phyloP scores from a whole-genome alignment of 352 stramenopile genomes.

The Globisporangium nunn region DNA sequence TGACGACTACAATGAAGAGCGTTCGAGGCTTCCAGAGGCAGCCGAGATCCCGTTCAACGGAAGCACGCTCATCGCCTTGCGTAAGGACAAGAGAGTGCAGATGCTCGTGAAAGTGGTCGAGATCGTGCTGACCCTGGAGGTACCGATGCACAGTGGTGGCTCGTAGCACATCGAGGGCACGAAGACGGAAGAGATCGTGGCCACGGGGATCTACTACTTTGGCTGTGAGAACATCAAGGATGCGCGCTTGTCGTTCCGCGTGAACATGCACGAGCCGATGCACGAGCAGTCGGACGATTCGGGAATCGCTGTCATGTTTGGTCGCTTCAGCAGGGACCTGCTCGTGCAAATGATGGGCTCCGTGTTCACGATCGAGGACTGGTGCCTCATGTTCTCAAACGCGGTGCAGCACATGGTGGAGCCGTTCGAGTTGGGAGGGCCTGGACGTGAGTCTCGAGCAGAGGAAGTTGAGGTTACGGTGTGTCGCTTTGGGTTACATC shows the following conservation, averaged over 20 bases:
- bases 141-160: slow-evolving; percentile 28
- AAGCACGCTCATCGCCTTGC: slow-evolving; percentile 1
- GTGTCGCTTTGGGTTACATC: no score
- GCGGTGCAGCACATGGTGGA: slow-evolving; percentile 34
- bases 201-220: slow-evolving; percentile 48
- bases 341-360: slow-evolving; percentile 21
- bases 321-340: slow-evolving; percentile 12
- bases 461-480: no score
- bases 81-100: slow-evolving; percentile 22
- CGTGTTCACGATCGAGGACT: slow-evolving; percentile 15
- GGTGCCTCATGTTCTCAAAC: slow-evolving; percentile 38
- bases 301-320: slow-evolving; percentile 24
- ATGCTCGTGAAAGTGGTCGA: slow-evolving; percentile 46
- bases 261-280: slow-evolving; percentile 17
- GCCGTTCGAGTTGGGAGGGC: slow-evolving; percentile 26
- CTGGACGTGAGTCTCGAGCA: no score
- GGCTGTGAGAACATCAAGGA: slow-evolving; percentile 35
- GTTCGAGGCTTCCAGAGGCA: slow-evolving; percentile 10
- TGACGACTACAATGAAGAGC: slow-evolving; percentile 8
- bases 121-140: slow-evolving; percentile 36
- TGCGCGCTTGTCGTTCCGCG: slow-evolving; percentile 30
- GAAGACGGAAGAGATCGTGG: slow-evolving; percentile 30
- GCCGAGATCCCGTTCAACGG: neutral
- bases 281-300: slow-evolving; percentile 27
- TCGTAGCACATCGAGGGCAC: slow-evolving; percentile 50